Evolutionary conservation across 768 basidiomycete species (phyloP).

Genomic region (Tricholoma saponaceum): DNA sequence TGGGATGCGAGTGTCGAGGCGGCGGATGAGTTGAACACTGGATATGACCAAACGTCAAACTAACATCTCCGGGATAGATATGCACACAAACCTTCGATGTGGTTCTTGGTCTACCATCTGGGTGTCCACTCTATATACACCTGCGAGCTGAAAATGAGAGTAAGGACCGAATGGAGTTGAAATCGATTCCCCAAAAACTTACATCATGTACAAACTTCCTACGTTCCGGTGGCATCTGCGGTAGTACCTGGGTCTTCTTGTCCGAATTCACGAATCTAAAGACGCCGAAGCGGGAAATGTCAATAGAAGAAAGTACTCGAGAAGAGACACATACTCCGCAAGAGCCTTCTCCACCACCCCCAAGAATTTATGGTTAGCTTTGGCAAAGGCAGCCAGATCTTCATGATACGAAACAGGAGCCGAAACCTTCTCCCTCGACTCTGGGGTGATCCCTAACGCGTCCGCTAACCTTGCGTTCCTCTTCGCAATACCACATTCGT

Average conservation of each 20-base stretch:
- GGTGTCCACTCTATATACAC: slow-evolving; percentile 77
- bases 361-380: slow-evolving; percentile 63
- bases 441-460: slow-evolving; percentile 78
- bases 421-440: slow-evolving; percentile 34
- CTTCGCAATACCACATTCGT: slow-evolving; percentile 80
- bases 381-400: slow-evolving; percentile 60
- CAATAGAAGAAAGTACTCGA: slow-evolving; percentile 13
- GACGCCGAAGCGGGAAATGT: slow-evolving; percentile 1
- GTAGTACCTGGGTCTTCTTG: slow-evolving; percentile 67
- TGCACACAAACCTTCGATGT: slow-evolving; percentile 48
- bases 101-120: slow-evolving; percentile 93
- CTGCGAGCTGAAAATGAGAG: slow-evolving; percentile 52
- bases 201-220: slow-evolving; percentile 83
- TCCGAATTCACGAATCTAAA: slow-evolving; percentile 66
- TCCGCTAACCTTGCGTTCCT: slow-evolving; percentile 88
- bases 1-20: slow-evolving; percentile 81
- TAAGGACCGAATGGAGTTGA: neutral
- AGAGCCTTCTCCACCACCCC: slow-evolving; percentile 76
- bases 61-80: neutral
- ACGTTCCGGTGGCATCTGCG: slow-evolving; percentile 75
- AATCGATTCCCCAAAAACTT: slow-evolving; percentile 21
- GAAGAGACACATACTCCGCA: slow-evolving; percentile 55
- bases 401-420: slow-evolving; percentile 54
- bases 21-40: slow-evolving; percentile 74
- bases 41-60: neutral